phyloP scores from a whole-genome alignment of 495 filamentous ascomycete genomes.

The Trichodelitschia bisporula region DNA sequence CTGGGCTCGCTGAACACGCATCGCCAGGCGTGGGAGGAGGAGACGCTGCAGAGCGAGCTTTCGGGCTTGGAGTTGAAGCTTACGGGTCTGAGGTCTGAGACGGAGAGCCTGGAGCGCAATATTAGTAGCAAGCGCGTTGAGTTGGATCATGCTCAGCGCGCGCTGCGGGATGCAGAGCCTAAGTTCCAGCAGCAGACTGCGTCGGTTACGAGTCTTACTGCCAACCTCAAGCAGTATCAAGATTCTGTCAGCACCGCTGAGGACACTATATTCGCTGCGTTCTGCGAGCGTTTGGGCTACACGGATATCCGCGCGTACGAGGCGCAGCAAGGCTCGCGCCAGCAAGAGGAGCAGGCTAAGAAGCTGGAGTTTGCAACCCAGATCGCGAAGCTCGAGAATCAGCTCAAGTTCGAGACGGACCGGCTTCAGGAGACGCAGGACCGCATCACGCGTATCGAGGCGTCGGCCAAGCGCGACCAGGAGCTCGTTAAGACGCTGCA shows the following conservation, averaged over 20 bases:
- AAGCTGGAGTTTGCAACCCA: conserved; percentile 68
- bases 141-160: conserved; percentile 39
- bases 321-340: conserved; percentile 68
- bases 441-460: conserved; percentile 42
- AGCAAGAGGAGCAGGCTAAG: conserved; percentile 71
- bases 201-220: conserved; percentile 38
- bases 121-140: conserved; percentile 68
- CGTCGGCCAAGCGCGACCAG: conserved; percentile 36
- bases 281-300: conserved; percentile 74
- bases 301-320: conserved; percentile 80
- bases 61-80: conserved; percentile 61
- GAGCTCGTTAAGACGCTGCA: conserved; percentile 42
- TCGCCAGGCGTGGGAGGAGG: conserved; percentile 49
- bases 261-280: conserved; percentile 67
- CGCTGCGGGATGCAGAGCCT: conserved; percentile 49
- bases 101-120: conserved; percentile 64
- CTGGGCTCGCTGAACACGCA: conserved; percentile 56
- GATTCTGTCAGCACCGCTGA: conserved; percentile 64
- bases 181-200: conserved; percentile 49
- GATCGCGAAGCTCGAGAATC: conserved; percentile 54
- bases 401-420: conserved; percentile 51
- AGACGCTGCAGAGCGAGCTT: conserved; percentile 56
- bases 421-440: conserved; percentile 40
- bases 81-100: conserved; percentile 43
- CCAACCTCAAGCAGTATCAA: conserved; percentile 40